Percentiles rank a stretch among this genome's conserved stretches.
phyloP scores from a whole-genome alignment of 2,329 filamentous ascomycete genomes.

The Aspergillus tanneri region DNA sequence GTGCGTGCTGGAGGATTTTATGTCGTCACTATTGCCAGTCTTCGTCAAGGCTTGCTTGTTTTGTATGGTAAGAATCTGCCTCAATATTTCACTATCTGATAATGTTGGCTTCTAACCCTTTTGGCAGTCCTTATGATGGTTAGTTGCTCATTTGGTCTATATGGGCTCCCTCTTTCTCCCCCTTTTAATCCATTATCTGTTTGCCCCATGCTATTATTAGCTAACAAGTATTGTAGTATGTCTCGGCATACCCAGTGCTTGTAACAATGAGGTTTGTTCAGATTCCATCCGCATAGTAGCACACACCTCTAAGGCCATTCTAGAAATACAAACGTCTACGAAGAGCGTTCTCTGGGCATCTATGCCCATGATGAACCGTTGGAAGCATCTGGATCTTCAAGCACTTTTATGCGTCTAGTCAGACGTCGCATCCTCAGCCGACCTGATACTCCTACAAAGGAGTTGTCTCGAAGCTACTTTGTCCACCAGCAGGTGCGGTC shows the following conservation, averaged over 20 bases:
- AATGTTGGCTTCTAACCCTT: conserved; percentile 12
- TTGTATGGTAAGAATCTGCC: conserved; percentile 26
- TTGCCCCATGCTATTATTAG: not conserved
- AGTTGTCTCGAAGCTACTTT: conserved; percentile 48
- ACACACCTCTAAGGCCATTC: too few relatives aligned
- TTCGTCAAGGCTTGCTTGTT: conserved; percentile 45
- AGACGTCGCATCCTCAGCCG: conserved; percentile 27
- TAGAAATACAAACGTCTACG: conserved; percentile 69
- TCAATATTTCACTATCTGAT: not conserved
- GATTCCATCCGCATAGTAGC: too few relatives aligned
- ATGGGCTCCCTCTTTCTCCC: too few relatives aligned
- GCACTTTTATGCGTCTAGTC: conserved; percentile 28
- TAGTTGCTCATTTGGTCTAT: conserved; percentile 6
- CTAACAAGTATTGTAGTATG: conserved; percentile 28
- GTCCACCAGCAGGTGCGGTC: conserved; percentile 60
- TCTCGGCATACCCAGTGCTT: conserved; percentile 38
- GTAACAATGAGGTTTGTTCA: conserved; percentile 33
- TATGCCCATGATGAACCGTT: conserved; percentile 35
- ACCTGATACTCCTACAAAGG: conserved; percentile 18
- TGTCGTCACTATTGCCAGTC: conserved; percentile 59
- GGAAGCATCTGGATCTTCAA: conserved; percentile 20
- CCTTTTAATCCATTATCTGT: not conserved
- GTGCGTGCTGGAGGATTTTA: conserved; percentile 67
- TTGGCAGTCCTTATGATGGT: conserved; percentile 41
- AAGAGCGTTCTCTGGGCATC: conserved; percentile 63